Conservation (phyloP, 208 protist species). For the Leishmania guyanensis region DNA sequence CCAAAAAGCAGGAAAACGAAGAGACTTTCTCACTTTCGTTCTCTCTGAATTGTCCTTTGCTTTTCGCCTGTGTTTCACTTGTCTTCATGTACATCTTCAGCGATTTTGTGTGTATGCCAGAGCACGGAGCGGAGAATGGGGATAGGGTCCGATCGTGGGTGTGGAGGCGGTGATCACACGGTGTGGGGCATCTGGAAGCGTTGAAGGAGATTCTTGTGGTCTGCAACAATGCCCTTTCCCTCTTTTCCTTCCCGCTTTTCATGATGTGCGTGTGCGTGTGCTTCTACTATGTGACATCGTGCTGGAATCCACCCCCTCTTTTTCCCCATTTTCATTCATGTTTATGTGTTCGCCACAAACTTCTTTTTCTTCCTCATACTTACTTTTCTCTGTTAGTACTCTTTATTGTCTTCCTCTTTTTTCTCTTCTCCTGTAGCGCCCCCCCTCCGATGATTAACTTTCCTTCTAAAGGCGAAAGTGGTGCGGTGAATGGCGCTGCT, state of each 20-base stretch:
- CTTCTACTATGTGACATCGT: neutral
- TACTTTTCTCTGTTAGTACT: neutral
- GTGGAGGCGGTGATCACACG: neutral
- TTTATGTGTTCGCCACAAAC: neutral
- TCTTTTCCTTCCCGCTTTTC: slow-evolving; percentile 1
- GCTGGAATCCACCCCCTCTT: neutral
- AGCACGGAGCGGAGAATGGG: neutral
- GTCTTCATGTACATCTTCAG: neutral
- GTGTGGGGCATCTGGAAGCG: neutral
- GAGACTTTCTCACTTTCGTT: neutral
- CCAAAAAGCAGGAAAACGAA: too few species aligned
- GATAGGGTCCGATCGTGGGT: neutral
- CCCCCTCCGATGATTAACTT: neutral
- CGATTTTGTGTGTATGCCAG: slow-evolving; percentile 4
- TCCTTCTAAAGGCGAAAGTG: neutral
- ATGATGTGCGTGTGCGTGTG: neutral
- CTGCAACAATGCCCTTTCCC: neutral
- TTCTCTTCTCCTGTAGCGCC: neutral
- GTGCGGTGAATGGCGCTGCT: neutral
- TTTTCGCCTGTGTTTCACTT: neutral
- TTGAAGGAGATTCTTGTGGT: neutral
- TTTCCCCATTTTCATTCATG: neutral
- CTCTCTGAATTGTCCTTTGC: neutral
- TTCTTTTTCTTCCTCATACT: neutral
- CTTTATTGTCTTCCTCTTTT: neutral